Conservation (phyloP, 2,329 filamentous ascomycete species). For the Cercospora zeae-maydis region DNA sequence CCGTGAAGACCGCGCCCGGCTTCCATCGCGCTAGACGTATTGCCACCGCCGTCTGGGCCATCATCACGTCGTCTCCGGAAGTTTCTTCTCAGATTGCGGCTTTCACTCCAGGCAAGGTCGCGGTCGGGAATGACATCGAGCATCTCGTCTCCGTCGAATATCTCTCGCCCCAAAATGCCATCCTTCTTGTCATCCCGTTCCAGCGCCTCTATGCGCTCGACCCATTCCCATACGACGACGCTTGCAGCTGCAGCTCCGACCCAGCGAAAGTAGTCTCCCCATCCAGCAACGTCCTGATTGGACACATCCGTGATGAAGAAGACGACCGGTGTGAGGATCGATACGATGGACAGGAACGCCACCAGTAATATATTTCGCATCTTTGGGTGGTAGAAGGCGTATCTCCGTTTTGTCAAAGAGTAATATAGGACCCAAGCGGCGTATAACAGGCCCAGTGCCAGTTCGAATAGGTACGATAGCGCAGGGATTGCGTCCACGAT, state of each 20-base stretch:
- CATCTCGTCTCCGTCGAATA: constrained; percentile 94
- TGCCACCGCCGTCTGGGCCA: constrained; percentile 26
- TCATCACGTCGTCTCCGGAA: constrained; percentile 33
- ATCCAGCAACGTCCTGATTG: constrained; percentile 78
- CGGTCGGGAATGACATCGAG: constrained; percentile 63
- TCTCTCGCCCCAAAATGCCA: constrained; percentile 82
- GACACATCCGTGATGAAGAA: constrained; percentile 92
- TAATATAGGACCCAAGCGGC: constrained; percentile 95
- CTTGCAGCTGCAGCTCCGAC: constrained; percentile 91
- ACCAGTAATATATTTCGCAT: constrained; percentile 88
- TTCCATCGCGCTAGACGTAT: constrained; percentile 29
- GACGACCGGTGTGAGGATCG: constrained; percentile 83
- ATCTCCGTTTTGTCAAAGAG: constrained; percentile 83
- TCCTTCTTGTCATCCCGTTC: constrained; percentile 93
- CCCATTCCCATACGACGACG: constrained; percentile 98
- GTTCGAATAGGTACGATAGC: constrained; percentile 83
- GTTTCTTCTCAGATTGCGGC: constrained; percentile 38
- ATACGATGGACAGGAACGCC: constrained; percentile 70
- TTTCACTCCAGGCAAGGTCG: constrained; percentile 52
- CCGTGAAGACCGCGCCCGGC: constrained; percentile 23
- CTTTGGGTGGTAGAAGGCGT: constrained; percentile 82
- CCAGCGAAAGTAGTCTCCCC: constrained; percentile 95
- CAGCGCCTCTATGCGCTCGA: constrained; percentile 86
- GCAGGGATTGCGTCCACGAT: constrained; percentile 91
- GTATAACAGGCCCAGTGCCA: constrained; percentile 81